phyloP scores from a whole-genome alignment of 2,329 filamentous ascomycete species.

The Ceratocystis colombiana region DNA sequence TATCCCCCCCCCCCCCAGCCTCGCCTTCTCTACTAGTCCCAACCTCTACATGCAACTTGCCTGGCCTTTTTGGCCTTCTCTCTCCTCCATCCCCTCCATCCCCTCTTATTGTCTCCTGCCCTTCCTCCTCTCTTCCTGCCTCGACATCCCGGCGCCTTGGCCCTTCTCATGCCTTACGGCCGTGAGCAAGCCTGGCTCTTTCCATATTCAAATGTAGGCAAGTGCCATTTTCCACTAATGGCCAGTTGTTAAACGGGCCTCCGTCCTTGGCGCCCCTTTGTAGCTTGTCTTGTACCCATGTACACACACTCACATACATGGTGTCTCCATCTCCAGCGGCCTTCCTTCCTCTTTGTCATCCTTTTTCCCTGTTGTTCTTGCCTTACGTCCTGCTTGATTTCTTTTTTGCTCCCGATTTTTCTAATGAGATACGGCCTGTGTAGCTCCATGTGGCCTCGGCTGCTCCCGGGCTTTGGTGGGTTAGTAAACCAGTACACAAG shows the following conservation, averaged over 20 bases:
- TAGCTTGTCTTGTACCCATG: neutral
- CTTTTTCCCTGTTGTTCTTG: neutral
- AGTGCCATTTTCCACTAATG: too few species aligned
- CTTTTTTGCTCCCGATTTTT: neutral
- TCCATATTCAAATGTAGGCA: neutral
- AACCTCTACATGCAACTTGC: neutral
- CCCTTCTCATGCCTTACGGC: neutral
- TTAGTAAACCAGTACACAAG: too few species aligned
- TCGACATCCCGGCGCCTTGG: neutral
- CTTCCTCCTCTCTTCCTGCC: slow-evolving; percentile 1
- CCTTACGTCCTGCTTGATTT: neutral
- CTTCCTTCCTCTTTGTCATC: neutral
- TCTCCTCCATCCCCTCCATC: neutral
- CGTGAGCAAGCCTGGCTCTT: neutral
- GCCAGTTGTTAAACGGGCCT: neutral
- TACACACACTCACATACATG: slow-evolving; percentile 5
- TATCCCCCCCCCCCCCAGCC: neutral
- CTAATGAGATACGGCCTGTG: neutral
- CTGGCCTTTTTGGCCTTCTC: neutral
- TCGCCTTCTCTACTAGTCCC: too few species aligned
- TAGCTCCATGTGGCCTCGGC: slow-evolving; percentile 3
- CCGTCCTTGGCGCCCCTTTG: neutral
- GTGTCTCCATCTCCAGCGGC: neutral
- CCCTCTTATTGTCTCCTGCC: neutral
- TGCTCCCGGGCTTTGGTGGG: neutral